These are phyloP conservation scores for Lindgomyces ingoldianus DNA, from an alignment of 495 filamentous ascomycete species.

Conservation along the genomic window DNA sequence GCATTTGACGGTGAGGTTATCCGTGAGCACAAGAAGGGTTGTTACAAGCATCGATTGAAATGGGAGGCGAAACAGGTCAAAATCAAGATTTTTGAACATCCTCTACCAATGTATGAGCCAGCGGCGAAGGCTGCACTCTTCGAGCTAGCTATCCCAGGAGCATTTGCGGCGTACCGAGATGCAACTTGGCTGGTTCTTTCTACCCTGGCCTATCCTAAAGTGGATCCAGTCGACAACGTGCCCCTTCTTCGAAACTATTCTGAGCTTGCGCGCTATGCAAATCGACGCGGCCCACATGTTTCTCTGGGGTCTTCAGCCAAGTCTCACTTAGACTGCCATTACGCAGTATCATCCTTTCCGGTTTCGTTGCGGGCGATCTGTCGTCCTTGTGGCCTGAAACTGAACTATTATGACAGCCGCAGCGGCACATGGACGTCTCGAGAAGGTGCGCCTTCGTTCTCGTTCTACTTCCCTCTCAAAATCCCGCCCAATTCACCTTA, in stretches of 20 bases:
- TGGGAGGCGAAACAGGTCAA: constrained; percentile 40
- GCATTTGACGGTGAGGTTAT: not conserved
- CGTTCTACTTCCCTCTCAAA: constrained; percentile 36
- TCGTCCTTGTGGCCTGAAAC: constrained; percentile 39
- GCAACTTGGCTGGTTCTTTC: constrained; percentile 46
- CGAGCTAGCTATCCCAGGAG: constrained; percentile 48
- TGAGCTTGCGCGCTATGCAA: constrained; percentile 16
- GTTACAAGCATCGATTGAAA: constrained; percentile 44
- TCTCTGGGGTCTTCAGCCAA: constrained; percentile 48
- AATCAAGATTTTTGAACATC: constrained; percentile 50
- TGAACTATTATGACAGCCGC: constrained; percentile 41
- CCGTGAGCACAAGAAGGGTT: constrained; percentile 40
- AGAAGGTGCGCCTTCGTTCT: constrained; percentile 38
- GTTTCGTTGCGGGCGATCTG: constrained; percentile 39
- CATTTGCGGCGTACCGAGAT: constrained; percentile 50
- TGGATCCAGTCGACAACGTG: not conserved
- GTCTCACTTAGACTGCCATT: constrained; percentile 45
- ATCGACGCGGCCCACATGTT: constrained; percentile 22
- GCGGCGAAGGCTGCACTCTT: constrained; percentile 47
- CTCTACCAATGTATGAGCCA: constrained; percentile 46
- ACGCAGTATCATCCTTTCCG: constrained; percentile 36
- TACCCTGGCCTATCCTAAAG: constrained; percentile 27
- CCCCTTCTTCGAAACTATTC: constrained; percentile 28
- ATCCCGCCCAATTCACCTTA: constrained; percentile 39
- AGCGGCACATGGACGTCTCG: constrained; percentile 29